phyloP scores from a whole-genome alignment of 2,329 filamentous ascomycete genomes.

The Nothopassalora personata region DNA sequence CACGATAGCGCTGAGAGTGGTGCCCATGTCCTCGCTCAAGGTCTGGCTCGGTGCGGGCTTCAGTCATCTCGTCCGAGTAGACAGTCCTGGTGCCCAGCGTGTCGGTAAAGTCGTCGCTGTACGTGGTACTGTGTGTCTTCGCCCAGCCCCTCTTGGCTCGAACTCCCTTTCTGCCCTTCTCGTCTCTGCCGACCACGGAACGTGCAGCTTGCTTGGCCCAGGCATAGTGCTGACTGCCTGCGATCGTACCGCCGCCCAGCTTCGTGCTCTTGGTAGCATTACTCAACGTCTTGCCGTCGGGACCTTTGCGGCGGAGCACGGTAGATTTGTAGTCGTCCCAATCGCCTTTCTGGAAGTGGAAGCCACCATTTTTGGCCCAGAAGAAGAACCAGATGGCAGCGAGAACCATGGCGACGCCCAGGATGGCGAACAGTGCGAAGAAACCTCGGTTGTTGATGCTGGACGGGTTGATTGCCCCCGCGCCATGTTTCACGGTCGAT shows the following conservation, averaged over 20 bases:
- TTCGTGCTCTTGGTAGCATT: conserved; percentile 77
- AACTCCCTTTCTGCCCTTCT: conserved; percentile 39
- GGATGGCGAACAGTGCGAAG: conserved; percentile 78
- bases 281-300: conserved; percentile 78
- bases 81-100: conserved; percentile 26
- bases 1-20: conserved; percentile 50
- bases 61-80: conserved; percentile 30
- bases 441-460: conserved; percentile 54
- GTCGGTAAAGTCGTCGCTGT: conserved; percentile 40
- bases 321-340: conserved; percentile 99
- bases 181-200: conserved; percentile 41
- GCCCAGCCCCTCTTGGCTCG: conserved; percentile 36
- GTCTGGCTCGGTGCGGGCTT: conserved; percentile 25
- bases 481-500: conserved; percentile 25
- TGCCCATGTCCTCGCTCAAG: conserved; percentile 19
- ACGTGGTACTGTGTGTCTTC: conserved; percentile 39
- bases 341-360: conserved; percentile 76
- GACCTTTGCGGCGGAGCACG: conserved; percentile 79
- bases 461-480: conserved; percentile 34
- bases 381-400: conserved; percentile 95
- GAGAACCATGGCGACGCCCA: conserved; percentile 70
- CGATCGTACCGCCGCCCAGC: conserved; percentile 74
- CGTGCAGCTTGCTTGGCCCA: conserved; percentile 34
- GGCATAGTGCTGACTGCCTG: conserved; percentile 56
- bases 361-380: conserved; percentile 94